Evolutionary conservation across 345 rosid genomes (phyloP), one percentile per base, ranked within the genome.

Genomic region (Toxicodendron radicans): DNA sequence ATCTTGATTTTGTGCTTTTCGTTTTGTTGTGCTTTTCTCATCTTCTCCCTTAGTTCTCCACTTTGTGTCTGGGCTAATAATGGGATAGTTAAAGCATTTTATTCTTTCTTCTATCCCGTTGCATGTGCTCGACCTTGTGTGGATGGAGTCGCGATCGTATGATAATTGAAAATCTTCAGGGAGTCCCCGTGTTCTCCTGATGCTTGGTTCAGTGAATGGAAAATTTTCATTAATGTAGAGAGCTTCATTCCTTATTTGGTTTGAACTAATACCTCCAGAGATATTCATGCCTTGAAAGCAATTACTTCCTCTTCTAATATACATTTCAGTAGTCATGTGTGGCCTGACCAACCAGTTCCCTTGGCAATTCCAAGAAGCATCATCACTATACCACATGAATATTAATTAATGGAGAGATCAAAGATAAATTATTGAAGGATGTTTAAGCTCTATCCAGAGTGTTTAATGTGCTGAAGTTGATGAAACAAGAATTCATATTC

Each of bases 281-380:
- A 41, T 53, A 11, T 12, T 75, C 33, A 16, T 7, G 48, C 62
- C 32, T 16, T 9, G 17, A 58, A 32, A 52, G 18, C 52, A 32
- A 21, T 59, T 57, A 33, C 24, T 62, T 4, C 48, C 59, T 64
- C 51, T 71, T 6, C 46, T 16, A 69, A 41, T 76, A 51, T 51
- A 51, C n/a, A 57, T 57, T 67, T 20, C 4, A 41, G 69, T 49
- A 18, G 54, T 69, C 18, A 64, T 59, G 51, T 64, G 23, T 72
- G 73, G 77, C 51, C 30, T 32, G 17, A 56, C 11, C 62, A 62
- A 62, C 74, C 75, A 66, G 8, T 64, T 76, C 67, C 75, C 79
- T 63, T 38, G 62, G 10, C 52, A 45, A 51, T 58, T 58, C 64
- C 71, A 53, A 38, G 76, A 48, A 52, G 46, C 52, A 70, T 51